These are phyloP conservation scores for Euphorbia pulcherrima DNA, from an alignment of 345 rosid genomes.

Conservation along the genomic window DNA sequence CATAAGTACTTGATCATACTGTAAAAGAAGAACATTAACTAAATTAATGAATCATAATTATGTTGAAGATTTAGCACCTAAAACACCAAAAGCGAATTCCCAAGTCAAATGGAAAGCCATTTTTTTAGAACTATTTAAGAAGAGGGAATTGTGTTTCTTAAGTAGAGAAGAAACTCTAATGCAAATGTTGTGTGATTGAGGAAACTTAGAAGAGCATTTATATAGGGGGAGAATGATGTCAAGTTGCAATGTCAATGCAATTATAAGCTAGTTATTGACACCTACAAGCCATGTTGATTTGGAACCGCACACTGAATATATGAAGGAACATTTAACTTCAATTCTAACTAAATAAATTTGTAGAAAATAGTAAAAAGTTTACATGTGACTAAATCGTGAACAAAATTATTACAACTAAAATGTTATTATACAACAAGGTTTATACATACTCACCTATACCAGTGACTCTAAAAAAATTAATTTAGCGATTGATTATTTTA, in stretches of 20 bases:
- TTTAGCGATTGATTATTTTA: not conserved
- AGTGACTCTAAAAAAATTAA: too few species aligned
- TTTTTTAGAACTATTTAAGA: not conserved
- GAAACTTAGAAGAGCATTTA: slow-evolving; percentile 23
- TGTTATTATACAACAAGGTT: too few species aligned
- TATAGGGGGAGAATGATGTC: slow-evolving; percentile 36
- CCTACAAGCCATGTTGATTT: too few species aligned
- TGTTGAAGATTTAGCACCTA: slow-evolving; percentile 23
- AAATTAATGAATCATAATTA: not conserved
- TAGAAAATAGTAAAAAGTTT: too few species aligned
- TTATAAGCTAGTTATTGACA: slow-evolving; percentile 17
- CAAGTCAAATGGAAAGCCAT: slow-evolving; percentile 20
- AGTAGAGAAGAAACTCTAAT: not conserved
- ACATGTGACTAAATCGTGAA: too few species aligned
- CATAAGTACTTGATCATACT: too few species aligned
- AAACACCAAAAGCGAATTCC: slow-evolving; percentile 23
- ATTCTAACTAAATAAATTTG: too few species aligned
- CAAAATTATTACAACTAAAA: too few species aligned
- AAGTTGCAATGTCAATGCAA: slow-evolving; percentile 26
- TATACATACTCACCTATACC: too few species aligned
- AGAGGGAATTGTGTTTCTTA: not conserved
- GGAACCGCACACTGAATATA: too few species aligned
- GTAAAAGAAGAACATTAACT: too few species aligned
- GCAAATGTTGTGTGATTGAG: slow-evolving; percentile 2
- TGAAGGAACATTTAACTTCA: too few species aligned